Conservation (phyloP, 2,329 filamentous ascomycete species). For the Hypoxylon sp. region DNA sequence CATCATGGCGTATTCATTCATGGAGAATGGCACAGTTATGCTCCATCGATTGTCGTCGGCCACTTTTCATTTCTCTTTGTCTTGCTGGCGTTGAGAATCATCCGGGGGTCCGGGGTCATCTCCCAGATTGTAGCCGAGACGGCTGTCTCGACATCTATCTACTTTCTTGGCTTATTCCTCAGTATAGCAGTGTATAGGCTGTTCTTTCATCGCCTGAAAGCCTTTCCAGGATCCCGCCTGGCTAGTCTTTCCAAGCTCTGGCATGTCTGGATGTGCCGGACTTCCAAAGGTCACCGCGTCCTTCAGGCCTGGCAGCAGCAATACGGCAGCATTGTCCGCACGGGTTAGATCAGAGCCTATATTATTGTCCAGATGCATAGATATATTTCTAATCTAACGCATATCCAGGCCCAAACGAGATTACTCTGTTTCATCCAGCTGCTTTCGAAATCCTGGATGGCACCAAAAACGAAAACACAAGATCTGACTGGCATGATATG, state of each 20-base stretch:
- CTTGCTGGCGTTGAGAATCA: background rate
- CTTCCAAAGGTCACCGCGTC: constrained; percentile 1
- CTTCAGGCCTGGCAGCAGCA: constrained; percentile 1
- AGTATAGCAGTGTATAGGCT: constrained; percentile 4
- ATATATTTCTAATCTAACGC: too few species aligned
- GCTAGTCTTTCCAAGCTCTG: constrained; percentile 10
- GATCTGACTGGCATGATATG: constrained; percentile 14
- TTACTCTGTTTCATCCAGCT: constrained; percentile 11
- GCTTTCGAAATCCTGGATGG: constrained; percentile 3
- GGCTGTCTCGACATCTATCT: background rate
- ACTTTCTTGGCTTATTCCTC: background rate
- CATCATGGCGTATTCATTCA: constrained; percentile 7
- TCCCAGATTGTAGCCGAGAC: background rate
- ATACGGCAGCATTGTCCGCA: constrained; percentile 15
- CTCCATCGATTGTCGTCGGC: background rate
- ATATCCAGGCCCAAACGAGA: constrained; percentile 12
- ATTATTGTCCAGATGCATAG: too few species aligned
- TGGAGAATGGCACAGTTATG: constrained; percentile 5
- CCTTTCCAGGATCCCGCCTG: constrained; percentile 1
- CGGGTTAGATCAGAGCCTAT: too few species aligned
- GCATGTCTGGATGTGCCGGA: constrained; percentile 9
- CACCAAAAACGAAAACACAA: background rate
- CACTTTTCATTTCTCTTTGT: background rate
- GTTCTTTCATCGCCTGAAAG: background rate
- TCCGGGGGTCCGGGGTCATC: too few species aligned